These are phyloP conservation scores for Nemania sp. DNA, from an alignment of 2,329 filamentous ascomycete species.

Conservation along the genomic window DNA sequence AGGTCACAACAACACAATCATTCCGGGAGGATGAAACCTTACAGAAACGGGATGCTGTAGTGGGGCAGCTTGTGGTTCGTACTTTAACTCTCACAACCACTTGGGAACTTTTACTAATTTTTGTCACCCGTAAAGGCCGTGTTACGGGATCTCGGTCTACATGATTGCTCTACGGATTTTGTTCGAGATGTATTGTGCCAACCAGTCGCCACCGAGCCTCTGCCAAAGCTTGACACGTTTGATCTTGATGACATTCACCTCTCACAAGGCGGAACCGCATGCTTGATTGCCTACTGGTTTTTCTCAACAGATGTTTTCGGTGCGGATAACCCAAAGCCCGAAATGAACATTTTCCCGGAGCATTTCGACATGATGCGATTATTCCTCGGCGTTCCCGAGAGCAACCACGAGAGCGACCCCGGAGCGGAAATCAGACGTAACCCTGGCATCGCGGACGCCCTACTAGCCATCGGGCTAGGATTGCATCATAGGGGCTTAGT, in stretches of 20 bases:
- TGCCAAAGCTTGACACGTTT: slow-evolving; percentile 61
- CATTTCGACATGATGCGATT: slow-evolving; percentile 66
- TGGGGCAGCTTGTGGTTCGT: slow-evolving; percentile 76
- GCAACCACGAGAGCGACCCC: no score
- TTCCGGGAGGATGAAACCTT: slow-evolving; percentile 74
- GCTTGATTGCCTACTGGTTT: slow-evolving; percentile 71
- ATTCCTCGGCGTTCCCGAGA: slow-evolving; percentile 64
- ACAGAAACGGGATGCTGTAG: slow-evolving; percentile 71
- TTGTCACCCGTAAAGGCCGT: slow-evolving; percentile 61
- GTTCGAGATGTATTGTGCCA: slow-evolving; percentile 60
- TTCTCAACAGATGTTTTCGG: slow-evolving; percentile 73
- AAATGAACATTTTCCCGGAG: slow-evolving; percentile 70
- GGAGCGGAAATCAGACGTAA: slow-evolving; percentile 63
- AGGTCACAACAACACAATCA: slow-evolving; percentile 70
- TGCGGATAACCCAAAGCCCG: slow-evolving; percentile 64
- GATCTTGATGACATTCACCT: slow-evolving; percentile 65
- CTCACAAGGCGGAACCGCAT: slow-evolving; percentile 69
- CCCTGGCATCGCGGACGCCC: slow-evolving; percentile 68
- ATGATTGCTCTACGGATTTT: slow-evolving; percentile 58
- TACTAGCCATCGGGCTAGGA: slow-evolving; percentile 71
- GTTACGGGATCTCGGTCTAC: slow-evolving; percentile 70
- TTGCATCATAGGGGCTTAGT: slow-evolving; percentile 64
- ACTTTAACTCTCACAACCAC: not conserved
- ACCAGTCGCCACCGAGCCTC: slow-evolving; percentile 58
- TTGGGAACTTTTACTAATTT: not conserved